A percentile compares a stretch with the other conserved stretches of the same genome.
Evolutionary conservation across 495 filamentous ascomycete species (phyloP).

Genomic region (Neurospora africana): DNA sequence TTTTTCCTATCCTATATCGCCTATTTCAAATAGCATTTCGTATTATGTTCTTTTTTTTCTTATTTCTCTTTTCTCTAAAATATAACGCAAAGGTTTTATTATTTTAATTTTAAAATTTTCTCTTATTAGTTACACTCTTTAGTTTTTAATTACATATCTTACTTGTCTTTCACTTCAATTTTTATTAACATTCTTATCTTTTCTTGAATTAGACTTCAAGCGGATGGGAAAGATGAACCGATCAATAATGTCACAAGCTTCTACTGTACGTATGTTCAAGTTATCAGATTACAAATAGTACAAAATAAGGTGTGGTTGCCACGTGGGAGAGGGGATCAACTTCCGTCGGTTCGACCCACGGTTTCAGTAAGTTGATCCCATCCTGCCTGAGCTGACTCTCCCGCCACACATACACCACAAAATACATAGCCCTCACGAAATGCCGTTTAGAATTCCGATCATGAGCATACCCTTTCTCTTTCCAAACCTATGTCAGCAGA

Average conservation of each 20-base stretch:
- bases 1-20: too few relatives aligned
- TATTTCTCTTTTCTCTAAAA: too few relatives aligned
- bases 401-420: neutral
- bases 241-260: neutral
- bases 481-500: neutral
- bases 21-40: too few relatives aligned
- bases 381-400: neutral
- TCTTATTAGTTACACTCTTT: too few relatives aligned
- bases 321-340: neutral
- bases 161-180: too few relatives aligned
- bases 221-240: neutral
- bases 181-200: too few relatives aligned
- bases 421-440: neutral
- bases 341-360: neutral
- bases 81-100: too few relatives aligned
- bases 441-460: neutral
- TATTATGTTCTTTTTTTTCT: neutral
- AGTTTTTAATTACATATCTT: too few relatives aligned
- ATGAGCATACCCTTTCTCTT: neutral
- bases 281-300: neutral
- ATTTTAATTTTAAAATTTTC: too few relatives aligned
- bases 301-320: neutral
- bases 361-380: neutral
- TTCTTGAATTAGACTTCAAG: too few relatives aligned
- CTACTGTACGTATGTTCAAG: neutral